A percentile compares a stretch with the other conserved stretches of the same genome.
These are phyloP conservation scores for Aureobasidium sp. DNA, from an alignment of 2,329 filamentous ascomycete species.

Conservation along the genomic window DNA sequence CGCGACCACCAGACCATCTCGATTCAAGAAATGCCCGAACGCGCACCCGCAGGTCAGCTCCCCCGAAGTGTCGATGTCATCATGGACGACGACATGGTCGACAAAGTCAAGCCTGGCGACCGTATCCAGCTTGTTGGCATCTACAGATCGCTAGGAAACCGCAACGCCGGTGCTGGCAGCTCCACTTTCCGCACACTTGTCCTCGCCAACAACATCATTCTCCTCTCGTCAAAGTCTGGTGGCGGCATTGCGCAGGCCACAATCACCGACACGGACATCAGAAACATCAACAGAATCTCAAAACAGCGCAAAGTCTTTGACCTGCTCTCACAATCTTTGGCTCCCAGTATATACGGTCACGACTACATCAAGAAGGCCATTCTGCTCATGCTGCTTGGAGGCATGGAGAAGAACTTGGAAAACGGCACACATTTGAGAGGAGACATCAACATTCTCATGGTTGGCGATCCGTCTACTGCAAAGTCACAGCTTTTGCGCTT, in stretches of 20 bases:
- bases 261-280: constrained; percentile 97
- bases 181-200: constrained; percentile 96
- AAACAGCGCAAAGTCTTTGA: constrained; percentile 97
- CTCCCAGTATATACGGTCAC: constrained; percentile 97
- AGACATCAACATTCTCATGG: constrained; percentile 99
- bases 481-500: constrained; percentile 99
- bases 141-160: constrained; percentile 93
- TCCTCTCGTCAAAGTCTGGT: constrained; percentile 95
- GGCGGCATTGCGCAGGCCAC: constrained; percentile 92
- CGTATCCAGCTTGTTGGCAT: constrained; percentile 97
- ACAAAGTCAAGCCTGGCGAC: constrained; percentile 95
- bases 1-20: constrained; percentile 98
- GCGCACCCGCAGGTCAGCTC: constrained; percentile 94
- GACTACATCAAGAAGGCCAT: constrained; percentile 99
- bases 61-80: constrained; percentile 97
- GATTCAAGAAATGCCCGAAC: constrained; percentile 99
- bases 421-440: constrained; percentile 98
- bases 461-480: constrained; percentile 97
- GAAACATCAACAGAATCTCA: constrained; percentile 97
- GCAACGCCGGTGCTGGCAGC: constrained; percentile 90
- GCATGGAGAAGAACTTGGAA: constrained; percentile 98
- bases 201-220: constrained; percentile 93
- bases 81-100: constrained; percentile 95
- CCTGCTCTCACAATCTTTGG: constrained; percentile 91
- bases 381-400: constrained; percentile 92